These are phyloP conservation scores for Cyclostephanos tholiformis DNA, from an alignment of 108 stramenopile species.

Conservation along the genomic window DNA sequence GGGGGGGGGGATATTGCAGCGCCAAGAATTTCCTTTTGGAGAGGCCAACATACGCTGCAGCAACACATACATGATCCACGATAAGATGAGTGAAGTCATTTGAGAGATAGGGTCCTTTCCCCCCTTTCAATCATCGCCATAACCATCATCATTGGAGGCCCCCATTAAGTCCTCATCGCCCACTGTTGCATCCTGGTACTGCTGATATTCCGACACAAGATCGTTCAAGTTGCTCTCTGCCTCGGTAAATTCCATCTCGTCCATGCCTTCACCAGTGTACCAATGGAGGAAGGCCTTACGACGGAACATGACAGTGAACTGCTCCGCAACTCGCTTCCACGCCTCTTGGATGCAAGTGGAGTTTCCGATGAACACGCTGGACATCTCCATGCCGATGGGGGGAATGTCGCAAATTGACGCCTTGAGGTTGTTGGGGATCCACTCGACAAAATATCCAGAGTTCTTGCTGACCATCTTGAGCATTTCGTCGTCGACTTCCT, in stretches of 20 bases:
- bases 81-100: conserved; percentile 3
- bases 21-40: too few relatives aligned
- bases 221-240: conserved; percentile 86
- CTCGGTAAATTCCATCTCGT: conserved; percentile 90
- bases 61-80: not conserved
- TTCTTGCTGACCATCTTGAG: conserved; percentile 91
- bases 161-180: conserved; percentile 61
- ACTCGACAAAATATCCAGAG: conserved; percentile 87
- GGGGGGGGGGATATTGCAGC: not conserved
- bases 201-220: conserved; percentile 87
- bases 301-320: conserved; percentile 90
- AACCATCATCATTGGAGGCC: conserved; percentile 50
- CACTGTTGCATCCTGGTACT: conserved; percentile 92
- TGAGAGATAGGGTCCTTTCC: not conserved
- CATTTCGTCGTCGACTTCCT: conserved; percentile 87
- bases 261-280: conserved; percentile 85
- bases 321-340: conserved; percentile 83
- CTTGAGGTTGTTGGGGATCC: conserved; percentile 93
- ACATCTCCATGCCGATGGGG: conserved; percentile 75
- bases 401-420: conserved; percentile 89
- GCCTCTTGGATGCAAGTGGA: conserved; percentile 80
- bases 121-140: conserved; percentile 6
- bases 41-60: too few relatives aligned
- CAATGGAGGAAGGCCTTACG: conserved; percentile 91
- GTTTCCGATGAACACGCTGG: conserved; percentile 80